phyloP scores from a whole-genome alignment of 306 rosid genomes.

The Malus orientalis region DNA sequence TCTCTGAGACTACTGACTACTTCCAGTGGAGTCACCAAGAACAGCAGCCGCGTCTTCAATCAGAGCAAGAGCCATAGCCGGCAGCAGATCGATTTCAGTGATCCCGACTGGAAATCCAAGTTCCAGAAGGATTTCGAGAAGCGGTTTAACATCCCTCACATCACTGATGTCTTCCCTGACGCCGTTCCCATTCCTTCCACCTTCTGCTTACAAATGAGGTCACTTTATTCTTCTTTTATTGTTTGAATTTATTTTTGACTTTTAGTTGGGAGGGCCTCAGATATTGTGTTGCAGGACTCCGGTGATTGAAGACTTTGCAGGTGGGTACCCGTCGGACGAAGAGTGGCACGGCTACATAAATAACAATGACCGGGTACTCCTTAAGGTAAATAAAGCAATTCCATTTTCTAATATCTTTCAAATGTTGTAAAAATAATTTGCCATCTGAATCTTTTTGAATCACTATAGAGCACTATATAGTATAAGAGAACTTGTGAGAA shows the following conservation, averaged over 20 bases:
- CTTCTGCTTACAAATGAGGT: constrained; percentile 96
- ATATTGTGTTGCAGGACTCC: constrained; percentile 51
- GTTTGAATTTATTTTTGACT: neutral
- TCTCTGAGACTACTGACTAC: neutral
- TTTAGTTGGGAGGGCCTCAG: neutral
- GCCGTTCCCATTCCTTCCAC: constrained; percentile 79
- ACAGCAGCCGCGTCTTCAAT: constrained; percentile 15
- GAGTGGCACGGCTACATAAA: constrained; percentile 96
- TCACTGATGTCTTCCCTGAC: constrained; percentile 59
- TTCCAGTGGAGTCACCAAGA: constrained; percentile 1
- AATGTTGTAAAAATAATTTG: neutral
- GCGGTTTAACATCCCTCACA: constrained; percentile 80
- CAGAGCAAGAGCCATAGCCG: constrained; percentile 13
- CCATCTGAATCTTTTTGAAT: neutral
- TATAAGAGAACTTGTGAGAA: neutral
- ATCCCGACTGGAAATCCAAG: constrained; percentile 83
- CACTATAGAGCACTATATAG: neutral
- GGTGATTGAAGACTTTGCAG: constrained; percentile 43
- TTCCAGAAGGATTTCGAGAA: constrained; percentile 59
- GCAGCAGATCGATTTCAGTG: constrained; percentile 50
- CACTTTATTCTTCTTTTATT: neutral
- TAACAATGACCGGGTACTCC: constrained; percentile 87
- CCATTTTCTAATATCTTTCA: neutral
- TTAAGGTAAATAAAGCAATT: constrained; percentile 42
- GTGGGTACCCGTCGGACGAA: constrained; percentile 74